Percentiles rank a stretch among this genome's conserved stretches.
phyloP scores from a whole-genome alignment of 192 early-diverging fungal genomes.

The Coemansia nantahalensis region DNA sequence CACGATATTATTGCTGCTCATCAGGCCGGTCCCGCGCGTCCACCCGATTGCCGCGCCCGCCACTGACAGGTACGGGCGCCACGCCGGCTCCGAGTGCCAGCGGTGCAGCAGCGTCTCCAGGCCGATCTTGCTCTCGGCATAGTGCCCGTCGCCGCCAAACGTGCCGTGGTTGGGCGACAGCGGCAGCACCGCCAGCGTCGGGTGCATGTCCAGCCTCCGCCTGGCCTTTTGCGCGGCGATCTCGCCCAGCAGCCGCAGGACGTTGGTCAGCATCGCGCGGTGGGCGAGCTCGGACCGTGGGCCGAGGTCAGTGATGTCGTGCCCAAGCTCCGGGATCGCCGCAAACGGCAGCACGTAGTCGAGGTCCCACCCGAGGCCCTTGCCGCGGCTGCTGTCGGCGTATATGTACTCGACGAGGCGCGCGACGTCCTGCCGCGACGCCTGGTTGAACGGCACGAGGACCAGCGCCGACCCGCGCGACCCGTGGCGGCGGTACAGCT shows the following conservation, averaged over 20 bases:
- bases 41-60: conserved; percentile 94
- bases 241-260: conserved; percentile 80
- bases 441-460: conserved; percentile 94
- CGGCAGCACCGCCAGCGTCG: conserved; percentile 84
- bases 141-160: conserved; percentile 90
- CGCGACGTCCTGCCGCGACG: conserved; percentile 78
- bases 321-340: conserved; percentile 86
- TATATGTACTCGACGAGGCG: conserved; percentile 89
- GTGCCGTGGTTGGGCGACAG: conserved; percentile 96
- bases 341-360: conserved; percentile 96
- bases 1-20: conserved; percentile 87
- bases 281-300: conserved; percentile 89
- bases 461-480: conserved; percentile 79
- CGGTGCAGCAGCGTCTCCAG: conserved; percentile 90
- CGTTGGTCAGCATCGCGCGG: conserved; percentile 92
- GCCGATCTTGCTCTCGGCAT: conserved; percentile 91
- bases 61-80: conserved; percentile 83
- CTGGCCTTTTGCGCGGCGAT: conserved; percentile 81
- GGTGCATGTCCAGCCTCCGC: conserved; percentile 75
- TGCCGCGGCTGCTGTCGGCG: conserved; percentile 41
- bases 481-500: conserved; percentile 86
- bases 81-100: conserved; percentile 81
- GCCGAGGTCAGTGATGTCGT: conserved; percentile 81
- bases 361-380: conserved; percentile 87
- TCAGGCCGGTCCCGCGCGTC: conserved; percentile 96